Evolutionary conservation across 2,329 filamentous ascomycete species (phyloP).

Genomic region (Tolypocladium paradoxum): DNA sequence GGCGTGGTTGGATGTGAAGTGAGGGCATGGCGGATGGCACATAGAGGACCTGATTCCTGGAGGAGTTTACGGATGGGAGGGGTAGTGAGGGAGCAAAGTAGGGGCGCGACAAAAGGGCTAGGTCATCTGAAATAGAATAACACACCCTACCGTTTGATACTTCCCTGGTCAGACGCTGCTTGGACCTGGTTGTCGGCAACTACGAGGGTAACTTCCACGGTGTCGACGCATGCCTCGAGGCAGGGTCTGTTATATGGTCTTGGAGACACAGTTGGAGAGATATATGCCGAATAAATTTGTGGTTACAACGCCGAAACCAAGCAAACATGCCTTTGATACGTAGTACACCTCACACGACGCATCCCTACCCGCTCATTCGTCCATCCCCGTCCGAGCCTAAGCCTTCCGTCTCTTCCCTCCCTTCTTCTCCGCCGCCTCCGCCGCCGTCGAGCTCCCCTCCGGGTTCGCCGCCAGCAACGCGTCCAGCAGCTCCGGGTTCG

Average conservation of each 20-base stretch:
- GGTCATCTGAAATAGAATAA: not conserved
- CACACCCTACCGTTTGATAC: too few species aligned
- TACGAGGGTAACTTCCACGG: not conserved
- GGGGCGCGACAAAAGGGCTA: not conserved
- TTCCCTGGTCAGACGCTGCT: not conserved
- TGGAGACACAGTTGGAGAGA: not conserved
- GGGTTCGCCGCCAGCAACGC: conserved; percentile 30
- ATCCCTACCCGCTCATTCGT: not conserved
- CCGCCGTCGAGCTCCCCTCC: conserved; percentile 16
- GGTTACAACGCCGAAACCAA: not conserved
- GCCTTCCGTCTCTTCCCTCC: conserved; percentile 37
- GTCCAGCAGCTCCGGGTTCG: conserved; percentile 37
- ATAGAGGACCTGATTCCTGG: not conserved
- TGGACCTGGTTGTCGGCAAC: not conserved
- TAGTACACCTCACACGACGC: not conserved
- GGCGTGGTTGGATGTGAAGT: conserved; percentile 34
- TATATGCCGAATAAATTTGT: not conserved
- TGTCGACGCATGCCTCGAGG: too few species aligned
- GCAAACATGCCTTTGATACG: not conserved
- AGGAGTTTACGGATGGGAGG: not conserved
- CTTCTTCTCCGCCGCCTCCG: conserved; percentile 26
- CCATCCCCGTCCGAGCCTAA: conserved; percentile 8
- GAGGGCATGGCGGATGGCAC: conserved; percentile 2
- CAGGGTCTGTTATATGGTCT: not conserved
- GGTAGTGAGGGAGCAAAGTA: not conserved